Evolutionary conservation across 305 asterid species (phyloP).

Genomic region (Plantago rigida): DNA sequence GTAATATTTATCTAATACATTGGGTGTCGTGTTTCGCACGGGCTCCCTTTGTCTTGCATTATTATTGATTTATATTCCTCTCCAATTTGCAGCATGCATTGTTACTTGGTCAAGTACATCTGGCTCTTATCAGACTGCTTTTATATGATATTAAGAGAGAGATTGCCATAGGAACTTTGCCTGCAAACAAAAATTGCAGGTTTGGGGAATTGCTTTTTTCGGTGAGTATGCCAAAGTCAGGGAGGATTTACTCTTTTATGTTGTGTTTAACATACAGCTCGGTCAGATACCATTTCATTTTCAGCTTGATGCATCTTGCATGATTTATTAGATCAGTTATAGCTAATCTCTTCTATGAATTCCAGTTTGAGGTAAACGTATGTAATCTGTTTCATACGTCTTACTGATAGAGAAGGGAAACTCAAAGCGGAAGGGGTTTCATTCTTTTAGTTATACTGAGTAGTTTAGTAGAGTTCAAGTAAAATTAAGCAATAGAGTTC

Average conservation of each 20-base stretch:
- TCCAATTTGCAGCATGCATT: conserved; percentile 55
- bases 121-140: conserved; percentile 69
- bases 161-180: conserved; percentile 43
- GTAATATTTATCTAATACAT: conserved; percentile 8
- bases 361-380: too few species aligned
- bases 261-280: neutral
- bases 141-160: conserved; percentile 60
- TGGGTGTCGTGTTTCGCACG: conserved; percentile 15
- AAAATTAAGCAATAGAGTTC: too few species aligned
- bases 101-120: conserved; percentile 79
- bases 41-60: conserved; percentile 10
- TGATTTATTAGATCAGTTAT: too few species aligned
- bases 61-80: conserved; percentile 20
- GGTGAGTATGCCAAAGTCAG: conserved; percentile 40
- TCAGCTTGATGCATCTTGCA: too few species aligned
- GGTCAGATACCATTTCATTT: too few species aligned
- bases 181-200: conserved; percentile 70
- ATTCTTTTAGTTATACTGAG: too few species aligned
- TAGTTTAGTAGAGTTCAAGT: too few species aligned
- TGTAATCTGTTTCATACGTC: too few species aligned
- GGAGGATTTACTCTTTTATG: conserved; percentile 1
- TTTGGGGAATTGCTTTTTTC: conserved; percentile 61
- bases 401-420: too few species aligned
- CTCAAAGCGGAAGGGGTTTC: too few species aligned
- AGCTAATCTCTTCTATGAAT: too few species aligned